phyloP scores from a whole-genome alignment of 2,329 filamentous ascomycete genomes.

The Chrysosporium keratinophilum region DNA sequence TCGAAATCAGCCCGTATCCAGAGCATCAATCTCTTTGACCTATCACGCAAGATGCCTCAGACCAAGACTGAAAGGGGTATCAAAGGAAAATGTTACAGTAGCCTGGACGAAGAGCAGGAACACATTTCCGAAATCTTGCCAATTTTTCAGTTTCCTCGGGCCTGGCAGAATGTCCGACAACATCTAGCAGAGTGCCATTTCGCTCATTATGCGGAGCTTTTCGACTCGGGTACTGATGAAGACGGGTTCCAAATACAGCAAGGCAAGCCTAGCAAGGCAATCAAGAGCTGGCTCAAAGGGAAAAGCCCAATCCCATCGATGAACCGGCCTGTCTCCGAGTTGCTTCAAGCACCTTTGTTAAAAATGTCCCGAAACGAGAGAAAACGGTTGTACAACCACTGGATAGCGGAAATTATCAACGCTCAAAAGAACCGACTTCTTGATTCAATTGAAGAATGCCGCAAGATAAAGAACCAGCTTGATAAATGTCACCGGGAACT shows the following conservation, averaged over 20 bases:
- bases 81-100: slow-evolving; percentile 13
- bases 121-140: slow-evolving; percentile 3
- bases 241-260: not conserved
- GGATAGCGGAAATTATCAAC: slow-evolving; percentile 8
- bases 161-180: not conserved
- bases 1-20: slow-evolving; percentile 47
- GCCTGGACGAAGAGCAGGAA: slow-evolving; percentile 12
- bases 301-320: not conserved
- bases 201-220: slow-evolving; percentile 1
- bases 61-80: slow-evolving; percentile 21
- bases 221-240: not conserved
- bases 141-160: not conserved
- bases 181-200: not conserved
- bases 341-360: not conserved
- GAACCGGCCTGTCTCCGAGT: not conserved
- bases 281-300: slow-evolving; percentile 5
- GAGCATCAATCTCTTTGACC: slow-evolving; percentile 40
- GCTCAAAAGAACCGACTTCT: slow-evolving; percentile 7
- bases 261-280: not conserved
- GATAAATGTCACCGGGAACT: slow-evolving; percentile 23
- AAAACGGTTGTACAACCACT: not conserved
- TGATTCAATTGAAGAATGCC: not conserved
- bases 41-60: slow-evolving; percentile 28
- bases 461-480: slow-evolving; percentile 10
- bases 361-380: slow-evolving; percentile 3